Percentiles rank a stretch among this genome's conserved stretches.
These are phyloP conservation scores for Penicillium sp. DNA, from an alignment of 2,329 filamentous ascomycete genomes.

Conservation along the genomic window DNA sequence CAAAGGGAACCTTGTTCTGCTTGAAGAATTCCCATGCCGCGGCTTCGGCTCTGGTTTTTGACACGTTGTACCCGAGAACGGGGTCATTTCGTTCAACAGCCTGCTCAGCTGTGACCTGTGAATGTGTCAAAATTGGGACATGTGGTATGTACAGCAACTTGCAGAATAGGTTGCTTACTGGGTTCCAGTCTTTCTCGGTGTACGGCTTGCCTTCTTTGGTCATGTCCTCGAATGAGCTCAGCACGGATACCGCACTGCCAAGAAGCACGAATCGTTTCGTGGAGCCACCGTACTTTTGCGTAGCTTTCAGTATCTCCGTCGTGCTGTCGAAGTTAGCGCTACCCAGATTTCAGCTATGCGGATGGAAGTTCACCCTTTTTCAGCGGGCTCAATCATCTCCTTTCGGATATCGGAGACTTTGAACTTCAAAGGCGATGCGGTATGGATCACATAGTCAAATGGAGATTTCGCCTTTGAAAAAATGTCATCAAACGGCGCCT, in stretches of 20 bases:
- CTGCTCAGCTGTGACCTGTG: conserved; percentile 17
- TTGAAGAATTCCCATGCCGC: conserved; percentile 21
- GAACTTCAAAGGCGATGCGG: conserved; percentile 62
- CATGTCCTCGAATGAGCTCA: conserved; percentile 27
- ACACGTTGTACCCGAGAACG: conserved; percentile 18
- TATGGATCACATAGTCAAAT: conserved; percentile 61
- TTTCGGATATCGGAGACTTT: conserved; percentile 31
- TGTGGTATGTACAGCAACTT: too few species aligned
- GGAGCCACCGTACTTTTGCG: conserved; percentile 8
- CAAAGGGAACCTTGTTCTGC: conserved; percentile 9
- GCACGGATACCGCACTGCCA: conserved; percentile 35
- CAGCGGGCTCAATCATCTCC: conserved; percentile 60
- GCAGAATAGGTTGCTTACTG: conserved; percentile 1
- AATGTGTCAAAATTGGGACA: too few species aligned
- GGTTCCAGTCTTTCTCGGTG: conserved; percentile 27
- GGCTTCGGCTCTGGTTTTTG: conserved; percentile 15
- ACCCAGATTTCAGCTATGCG: too few species aligned
- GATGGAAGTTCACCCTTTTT: conserved; percentile 34
- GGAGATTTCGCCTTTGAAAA: conserved; percentile 15
- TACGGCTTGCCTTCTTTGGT: conserved; percentile 20
- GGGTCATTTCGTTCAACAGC: conserved; percentile 13
- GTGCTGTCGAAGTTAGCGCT: conserved; percentile 6
- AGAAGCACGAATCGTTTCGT: conserved; percentile 34
- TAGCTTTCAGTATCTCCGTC: conserved; percentile 15
- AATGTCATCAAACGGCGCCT: conserved; percentile 42